phyloP scores from a whole-genome alignment of 1,139 yeast genomes.

The Saccharomyces hybrid region DNA sequence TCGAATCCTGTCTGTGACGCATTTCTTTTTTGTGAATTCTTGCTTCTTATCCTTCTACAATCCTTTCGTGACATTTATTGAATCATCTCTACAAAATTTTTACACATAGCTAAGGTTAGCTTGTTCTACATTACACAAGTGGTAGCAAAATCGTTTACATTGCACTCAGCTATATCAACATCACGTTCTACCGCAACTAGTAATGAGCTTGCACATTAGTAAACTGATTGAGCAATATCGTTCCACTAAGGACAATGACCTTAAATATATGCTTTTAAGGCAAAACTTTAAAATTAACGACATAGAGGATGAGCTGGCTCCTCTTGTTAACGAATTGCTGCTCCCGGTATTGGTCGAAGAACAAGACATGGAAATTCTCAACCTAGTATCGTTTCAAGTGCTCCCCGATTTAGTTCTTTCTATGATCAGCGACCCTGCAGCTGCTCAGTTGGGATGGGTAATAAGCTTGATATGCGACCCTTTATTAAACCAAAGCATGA shows the following conservation, averaged over 20 bases:
- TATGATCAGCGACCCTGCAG: conserved; percentile 2
- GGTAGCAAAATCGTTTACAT: neutral
- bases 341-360: conserved; percentile 19
- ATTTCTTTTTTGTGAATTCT: conserved; percentile 16
- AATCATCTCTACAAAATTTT: neutral
- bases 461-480: conserved; percentile 1
- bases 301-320: conserved; percentile 11
- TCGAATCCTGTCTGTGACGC: conserved; percentile 60
- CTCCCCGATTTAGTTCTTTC: conserved; percentile 11
- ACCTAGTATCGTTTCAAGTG: conserved; percentile 16
- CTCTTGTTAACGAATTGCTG: conserved; percentile 13
- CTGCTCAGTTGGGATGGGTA: neutral
- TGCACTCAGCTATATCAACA: neutral
- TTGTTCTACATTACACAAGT: neutral
- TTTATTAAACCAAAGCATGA: neutral
- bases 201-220: conserved; percentile 9
- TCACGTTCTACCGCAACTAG: neutral
- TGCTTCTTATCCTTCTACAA: neutral
- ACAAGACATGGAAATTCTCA: conserved; percentile 14
- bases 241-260: conserved; percentile 18
- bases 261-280: conserved; percentile 23
- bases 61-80: neutral
- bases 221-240: conserved; percentile 13
- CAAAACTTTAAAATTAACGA: conserved; percentile 11
- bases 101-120: neutral